A percentile compares a stretch with the other conserved stretches of the same genome.
These are phyloP conservation scores for Solanum ahanhuiri DNA, from an alignment of 257 asterid genomes.

Conservation along the genomic window DNA sequence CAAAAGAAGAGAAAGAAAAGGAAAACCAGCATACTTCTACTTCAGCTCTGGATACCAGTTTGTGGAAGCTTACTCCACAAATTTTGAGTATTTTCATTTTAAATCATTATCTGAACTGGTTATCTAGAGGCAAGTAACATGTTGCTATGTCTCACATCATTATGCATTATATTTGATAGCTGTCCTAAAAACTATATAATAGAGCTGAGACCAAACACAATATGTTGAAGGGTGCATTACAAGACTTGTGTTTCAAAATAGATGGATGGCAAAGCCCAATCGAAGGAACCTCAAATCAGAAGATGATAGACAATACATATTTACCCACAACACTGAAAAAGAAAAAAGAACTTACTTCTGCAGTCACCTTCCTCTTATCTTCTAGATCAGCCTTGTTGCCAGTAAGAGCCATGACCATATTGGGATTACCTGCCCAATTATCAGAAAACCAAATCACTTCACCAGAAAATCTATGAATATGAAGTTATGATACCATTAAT, in stretches of 20 bases:
- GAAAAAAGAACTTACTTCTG: slow-evolving; percentile 47
- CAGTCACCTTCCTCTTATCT: slow-evolving; percentile 73
- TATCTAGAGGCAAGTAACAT: not conserved
- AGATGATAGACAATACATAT: not conserved
- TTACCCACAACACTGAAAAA: not conserved
- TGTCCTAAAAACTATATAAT: not conserved
- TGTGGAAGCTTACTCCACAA: not conserved
- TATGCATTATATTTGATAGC: not conserved
- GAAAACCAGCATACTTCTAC: not conserved
- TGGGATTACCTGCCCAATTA: slow-evolving; percentile 53
- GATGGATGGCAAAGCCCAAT: not conserved
- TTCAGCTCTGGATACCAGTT: not conserved
- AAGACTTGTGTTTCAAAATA: not conserved
- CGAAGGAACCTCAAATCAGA: not conserved
- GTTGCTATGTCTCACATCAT: not conserved
- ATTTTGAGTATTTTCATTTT: not conserved
- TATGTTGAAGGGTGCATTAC: not conserved
- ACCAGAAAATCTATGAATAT: not conserved
- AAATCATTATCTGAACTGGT: not conserved
- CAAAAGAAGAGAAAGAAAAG: not conserved
- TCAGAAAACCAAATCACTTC: not conserved
- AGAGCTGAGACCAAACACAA: not conserved
- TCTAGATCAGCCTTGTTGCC: slow-evolving; percentile 91
- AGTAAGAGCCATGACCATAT: slow-evolving; percentile 85
- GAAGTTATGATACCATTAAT: not conserved